Base-by-base conservation (phyloP, 306 rosid species). In the Prunus mira region DNA sequence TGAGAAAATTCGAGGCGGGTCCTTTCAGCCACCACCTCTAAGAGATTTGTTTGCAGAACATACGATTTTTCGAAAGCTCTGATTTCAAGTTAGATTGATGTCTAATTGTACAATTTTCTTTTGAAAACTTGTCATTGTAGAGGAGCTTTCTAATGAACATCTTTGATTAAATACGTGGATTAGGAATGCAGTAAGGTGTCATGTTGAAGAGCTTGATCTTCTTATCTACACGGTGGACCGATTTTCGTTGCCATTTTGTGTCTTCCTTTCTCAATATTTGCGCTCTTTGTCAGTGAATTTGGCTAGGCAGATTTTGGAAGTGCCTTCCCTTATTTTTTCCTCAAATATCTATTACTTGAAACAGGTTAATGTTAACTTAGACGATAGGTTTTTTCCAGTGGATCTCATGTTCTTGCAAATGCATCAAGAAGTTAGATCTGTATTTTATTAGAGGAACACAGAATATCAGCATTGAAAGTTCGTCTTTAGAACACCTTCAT, bases 351-450 rank as follows among this genome's bases (percentile, higher is more conserved):
- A 60, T 11, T 2, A 7, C 14, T 24, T 73, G 43, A 41, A 43
- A 18, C 28, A 46, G 58, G 15, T 4, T 3, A 0, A 13, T 17
- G 58, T 45, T 5, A 18, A 5, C 5, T 3, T 60, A 17, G 56
- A 45, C 2, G 57, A 73, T 2, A 19, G 27, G 4, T 73, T 58
- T 45, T 34, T 38, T 3, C 25, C 25, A 58, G 8, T 60, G 57
- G 57, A 28, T 73, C 43, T 58, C 69, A 1, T 9, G 19, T 20
- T 73, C 51, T 12, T 73, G 69, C 77, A 73, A 60, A n/a, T 43
- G 51, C 28, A 47, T 73, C 0, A 73, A 58, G 67, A 56, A 73
- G 13, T 2, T 60, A 57, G 0, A 22, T n/a, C 49, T 41, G 1
- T 0, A 5, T 13, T 2, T 20, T 3, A 49, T 49, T 6, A 4